Conservation (phyloP, 2,329 filamentous ascomycete genomes). For the Huntiella abstrusa region DNA sequence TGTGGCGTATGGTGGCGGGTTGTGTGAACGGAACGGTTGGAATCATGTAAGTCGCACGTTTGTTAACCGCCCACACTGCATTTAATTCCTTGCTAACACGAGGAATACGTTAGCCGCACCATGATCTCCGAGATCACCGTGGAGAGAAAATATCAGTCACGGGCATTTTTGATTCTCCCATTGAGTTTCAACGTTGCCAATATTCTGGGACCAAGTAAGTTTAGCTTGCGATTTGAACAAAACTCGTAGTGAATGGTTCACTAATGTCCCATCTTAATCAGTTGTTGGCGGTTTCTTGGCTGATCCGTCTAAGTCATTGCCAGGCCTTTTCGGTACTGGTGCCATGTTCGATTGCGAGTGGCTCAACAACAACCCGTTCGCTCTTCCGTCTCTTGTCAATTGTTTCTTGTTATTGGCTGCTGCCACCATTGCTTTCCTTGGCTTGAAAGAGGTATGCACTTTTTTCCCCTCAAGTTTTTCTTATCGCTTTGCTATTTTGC, state of each 20-base stretch:
- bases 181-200: slow-evolving; percentile 30
- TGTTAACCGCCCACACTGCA: not conserved
- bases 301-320: slow-evolving; percentile 43
- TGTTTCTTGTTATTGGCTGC: slow-evolving; percentile 38
- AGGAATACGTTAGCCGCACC: slow-evolving; percentile 19
- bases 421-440: slow-evolving; percentile 37
- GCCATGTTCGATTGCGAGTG: slow-evolving; percentile 41
- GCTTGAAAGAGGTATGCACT: slow-evolving; percentile 40
- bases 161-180: slow-evolving; percentile 28
- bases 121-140: slow-evolving; percentile 31
- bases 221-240: not conserved
- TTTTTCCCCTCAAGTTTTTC: not conserved
- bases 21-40: slow-evolving; percentile 30
- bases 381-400: slow-evolving; percentile 49
- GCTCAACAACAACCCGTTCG: slow-evolving; percentile 48
- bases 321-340: slow-evolving; percentile 40
- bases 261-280: slow-evolving; percentile 12
- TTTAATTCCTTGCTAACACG: not conserved
- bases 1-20: slow-evolving; percentile 49
- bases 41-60: slow-evolving; percentile 23
- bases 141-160: slow-evolving; percentile 28
- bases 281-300: slow-evolving; percentile 48
- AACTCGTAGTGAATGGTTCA: not conserved
- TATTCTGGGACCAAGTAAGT: slow-evolving; percentile 26
- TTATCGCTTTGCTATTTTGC: no score